Evolutionary conservation across 768 basidiomycete genomes (phyloP).

Genomic region (Paxillus ammoniavirescens): DNA sequence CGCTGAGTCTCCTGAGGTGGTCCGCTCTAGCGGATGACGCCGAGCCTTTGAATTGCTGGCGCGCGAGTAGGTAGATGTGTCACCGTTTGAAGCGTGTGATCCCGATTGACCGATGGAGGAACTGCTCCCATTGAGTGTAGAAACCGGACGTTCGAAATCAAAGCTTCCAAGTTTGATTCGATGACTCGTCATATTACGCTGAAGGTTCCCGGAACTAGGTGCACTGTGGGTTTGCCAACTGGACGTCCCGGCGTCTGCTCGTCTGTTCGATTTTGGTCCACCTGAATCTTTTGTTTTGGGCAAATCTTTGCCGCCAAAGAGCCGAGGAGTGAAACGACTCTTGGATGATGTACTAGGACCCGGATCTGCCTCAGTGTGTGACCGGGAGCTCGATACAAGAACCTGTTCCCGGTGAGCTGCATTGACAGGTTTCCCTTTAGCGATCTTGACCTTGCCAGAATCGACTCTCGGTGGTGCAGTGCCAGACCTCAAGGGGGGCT

Average conservation of each 20-base stretch:
- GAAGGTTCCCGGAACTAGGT: slow-evolving; percentile 5
- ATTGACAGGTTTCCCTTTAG: slow-evolving; percentile 9
- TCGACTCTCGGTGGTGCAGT: slow-evolving; percentile 8
- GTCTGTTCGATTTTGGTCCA: slow-evolving; percentile 27
- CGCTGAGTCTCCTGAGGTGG: slow-evolving; percentile 27
- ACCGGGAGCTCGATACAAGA: slow-evolving; percentile 23
- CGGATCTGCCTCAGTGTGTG: slow-evolving; percentile 4
- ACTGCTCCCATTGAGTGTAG: slow-evolving; percentile 29
- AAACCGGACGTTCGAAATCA: slow-evolving; percentile 70
- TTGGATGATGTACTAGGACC: slow-evolving; percentile 9
- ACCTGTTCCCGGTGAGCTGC: slow-evolving; percentile 26
- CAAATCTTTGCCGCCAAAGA: slow-evolving; percentile 27
- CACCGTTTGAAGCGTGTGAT: slow-evolving; percentile 2
- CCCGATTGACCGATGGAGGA: slow-evolving; percentile 25
- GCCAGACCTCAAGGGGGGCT: slow-evolving; percentile 3
- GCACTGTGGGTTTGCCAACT: slow-evolving; percentile 8
- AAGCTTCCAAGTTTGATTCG: slow-evolving; percentile 69
- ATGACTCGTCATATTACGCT: slow-evolving; percentile 35
- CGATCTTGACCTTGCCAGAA: slow-evolving; percentile 15
- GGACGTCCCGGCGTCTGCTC: slow-evolving; percentile 5
- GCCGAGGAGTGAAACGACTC: slow-evolving; percentile 30
- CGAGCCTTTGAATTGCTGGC: slow-evolving; percentile 10
- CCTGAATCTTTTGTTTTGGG: slow-evolving; percentile 18
- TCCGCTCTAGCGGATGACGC: slow-evolving; percentile 21
- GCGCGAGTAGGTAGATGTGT: neutral